Evolutionary conservation across 108 stramenopile species (phyloP).

Genomic region (Stephanodiscus minutulus): DNA sequence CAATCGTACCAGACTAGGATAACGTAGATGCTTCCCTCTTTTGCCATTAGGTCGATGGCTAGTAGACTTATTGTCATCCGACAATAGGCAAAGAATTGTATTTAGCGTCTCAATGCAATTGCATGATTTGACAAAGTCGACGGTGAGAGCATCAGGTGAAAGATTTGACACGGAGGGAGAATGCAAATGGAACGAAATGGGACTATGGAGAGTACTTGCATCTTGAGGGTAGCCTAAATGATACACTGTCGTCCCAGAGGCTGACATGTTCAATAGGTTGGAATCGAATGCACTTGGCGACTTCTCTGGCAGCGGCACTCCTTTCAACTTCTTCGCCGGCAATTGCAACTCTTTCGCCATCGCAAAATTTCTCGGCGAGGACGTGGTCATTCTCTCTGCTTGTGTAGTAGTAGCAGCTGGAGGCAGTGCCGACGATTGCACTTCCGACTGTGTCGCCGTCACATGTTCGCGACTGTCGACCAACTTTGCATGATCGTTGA

Average conservation of each 20-base stretch:
- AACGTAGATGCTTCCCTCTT: conserved; percentile 20
- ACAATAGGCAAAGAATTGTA: conserved; percentile 17
- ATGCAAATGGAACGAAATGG: conserved; percentile 13
- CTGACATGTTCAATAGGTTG: neutral
- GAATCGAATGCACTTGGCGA: neutral
- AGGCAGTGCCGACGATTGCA: neutral
- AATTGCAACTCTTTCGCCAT: neutral
- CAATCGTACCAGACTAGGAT: conserved; percentile 29
- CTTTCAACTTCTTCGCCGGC: neutral
- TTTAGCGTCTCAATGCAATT: conserved; percentile 10
- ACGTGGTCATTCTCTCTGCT: neutral
- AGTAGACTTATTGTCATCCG: neutral
- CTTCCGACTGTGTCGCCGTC: neutral
- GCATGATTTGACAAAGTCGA: conserved; percentile 32
- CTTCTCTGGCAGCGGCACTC: conserved; percentile 2
- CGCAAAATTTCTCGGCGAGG: neutral
- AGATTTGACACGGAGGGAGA: conserved; percentile 23
- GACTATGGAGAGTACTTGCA: neutral
- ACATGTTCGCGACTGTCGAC: neutral
- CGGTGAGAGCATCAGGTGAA: conserved; percentile 30
- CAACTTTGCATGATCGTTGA: neutral
- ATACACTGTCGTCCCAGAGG: neutral
- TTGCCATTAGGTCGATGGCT: neutral
- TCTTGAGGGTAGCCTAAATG: neutral
- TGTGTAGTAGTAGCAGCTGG: neutral